Evolutionary conservation across 1,284 basidiomycete species (phyloP).

Genomic region (Ceratobasidium sp.): DNA sequence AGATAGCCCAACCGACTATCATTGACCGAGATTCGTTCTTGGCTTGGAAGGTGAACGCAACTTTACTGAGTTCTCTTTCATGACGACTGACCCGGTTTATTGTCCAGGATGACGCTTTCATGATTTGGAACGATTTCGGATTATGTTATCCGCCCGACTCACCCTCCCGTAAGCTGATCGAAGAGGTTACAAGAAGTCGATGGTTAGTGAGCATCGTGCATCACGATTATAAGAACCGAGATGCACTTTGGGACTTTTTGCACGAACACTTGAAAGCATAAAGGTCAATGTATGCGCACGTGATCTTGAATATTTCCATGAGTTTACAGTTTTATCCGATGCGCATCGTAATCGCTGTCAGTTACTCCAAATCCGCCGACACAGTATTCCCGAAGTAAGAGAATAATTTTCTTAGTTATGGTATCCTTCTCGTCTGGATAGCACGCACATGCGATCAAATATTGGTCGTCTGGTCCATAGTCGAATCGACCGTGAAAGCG

Average conservation of each 20-base stretch:
- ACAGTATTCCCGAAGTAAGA: too few species aligned
- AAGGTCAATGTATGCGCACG: not conserved
- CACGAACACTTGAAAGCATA: slow-evolving; percentile 9
- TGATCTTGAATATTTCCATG: too few species aligned
- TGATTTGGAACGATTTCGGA: slow-evolving; percentile 97
- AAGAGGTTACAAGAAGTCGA: slow-evolving; percentile 76
- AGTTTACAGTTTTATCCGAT: too few species aligned
- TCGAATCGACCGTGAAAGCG: too few species aligned
- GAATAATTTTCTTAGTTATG: too few species aligned
- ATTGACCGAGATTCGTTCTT: slow-evolving; percentile 94
- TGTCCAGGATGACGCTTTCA: slow-evolving; percentile 92
- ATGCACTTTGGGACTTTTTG: slow-evolving; percentile 90
- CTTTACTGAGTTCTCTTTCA: too few species aligned
- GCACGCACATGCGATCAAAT: too few species aligned
- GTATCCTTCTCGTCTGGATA: too few species aligned
- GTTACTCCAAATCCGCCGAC: too few species aligned
- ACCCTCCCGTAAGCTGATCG: slow-evolving; percentile 78
- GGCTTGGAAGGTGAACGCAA: slow-evolving; percentile 93
- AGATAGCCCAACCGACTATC: slow-evolving; percentile 97
- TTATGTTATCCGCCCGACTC: slow-evolving; percentile 86
- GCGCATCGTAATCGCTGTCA: too few species aligned
- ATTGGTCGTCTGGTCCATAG: too few species aligned
- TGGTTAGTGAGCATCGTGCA: slow-evolving; percentile 97
- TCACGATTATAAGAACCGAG: slow-evolving; percentile 89
- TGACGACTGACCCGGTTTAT: slow-evolving; percentile 47